Conservation (phyloP, 1,284 basidiomycete species). For the Ceratobasidium sp. region DNA sequence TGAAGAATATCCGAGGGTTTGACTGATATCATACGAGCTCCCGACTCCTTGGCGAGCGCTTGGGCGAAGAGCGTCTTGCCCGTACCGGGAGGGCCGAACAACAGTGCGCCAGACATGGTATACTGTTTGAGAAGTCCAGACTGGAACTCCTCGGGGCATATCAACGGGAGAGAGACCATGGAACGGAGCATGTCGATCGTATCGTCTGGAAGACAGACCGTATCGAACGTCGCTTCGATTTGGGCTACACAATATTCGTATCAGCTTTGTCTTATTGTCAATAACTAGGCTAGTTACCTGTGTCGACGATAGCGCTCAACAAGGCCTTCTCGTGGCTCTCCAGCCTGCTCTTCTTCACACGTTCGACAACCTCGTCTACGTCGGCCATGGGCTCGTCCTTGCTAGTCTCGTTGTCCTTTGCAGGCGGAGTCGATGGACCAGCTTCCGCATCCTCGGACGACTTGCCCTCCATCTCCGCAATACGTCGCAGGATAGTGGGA, state of each 20-base stretch:
- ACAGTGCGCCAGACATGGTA: constrained; percentile 83
- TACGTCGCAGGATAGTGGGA: background rate
- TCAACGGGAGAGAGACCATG: constrained; percentile 88
- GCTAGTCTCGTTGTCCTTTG: background rate
- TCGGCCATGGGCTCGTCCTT: background rate
- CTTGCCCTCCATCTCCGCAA: constrained; percentile 1
- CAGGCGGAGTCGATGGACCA: background rate
- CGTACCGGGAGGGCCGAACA: constrained; percentile 90
- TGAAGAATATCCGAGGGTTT: constrained; percentile 76
- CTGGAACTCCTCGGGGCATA: constrained; percentile 89
- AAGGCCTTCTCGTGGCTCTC: constrained; percentile 79
- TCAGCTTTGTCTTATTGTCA: constrained; percentile 15
- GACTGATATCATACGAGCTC: constrained; percentile 71
- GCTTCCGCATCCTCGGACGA: background rate
- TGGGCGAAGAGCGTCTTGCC: constrained; percentile 90
- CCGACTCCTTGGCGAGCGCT: constrained; percentile 90
- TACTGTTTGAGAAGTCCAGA: constrained; percentile 91
- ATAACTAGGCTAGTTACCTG: constrained; percentile 56
- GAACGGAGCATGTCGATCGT: constrained; percentile 89
- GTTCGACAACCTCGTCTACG: constrained; percentile 71
- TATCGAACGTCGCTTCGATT: constrained; percentile 79
- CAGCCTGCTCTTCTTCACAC: constrained; percentile 75
- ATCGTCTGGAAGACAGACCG: constrained; percentile 83
- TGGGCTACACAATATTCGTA: constrained; percentile 55
- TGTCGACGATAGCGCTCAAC: constrained; percentile 84